Evolutionary conservation across 352 stramenopile species (phyloP).

Genomic region (Phytophthora cactorum): DNA sequence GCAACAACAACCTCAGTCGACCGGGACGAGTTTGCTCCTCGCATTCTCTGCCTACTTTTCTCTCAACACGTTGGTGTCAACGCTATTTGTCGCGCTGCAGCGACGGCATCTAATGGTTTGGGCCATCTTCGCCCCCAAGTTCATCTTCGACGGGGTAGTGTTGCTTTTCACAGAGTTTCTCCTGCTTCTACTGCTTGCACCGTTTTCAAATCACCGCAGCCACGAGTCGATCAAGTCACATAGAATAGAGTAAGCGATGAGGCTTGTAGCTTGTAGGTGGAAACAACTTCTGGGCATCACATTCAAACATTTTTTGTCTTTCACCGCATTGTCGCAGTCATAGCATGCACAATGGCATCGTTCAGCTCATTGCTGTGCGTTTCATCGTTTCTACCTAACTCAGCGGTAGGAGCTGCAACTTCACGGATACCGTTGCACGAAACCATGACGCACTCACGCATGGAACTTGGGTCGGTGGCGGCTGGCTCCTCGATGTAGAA

Average conservation of each 20-base stretch:
- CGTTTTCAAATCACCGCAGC: constrained; percentile 20
- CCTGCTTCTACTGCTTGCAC: constrained; percentile 44
- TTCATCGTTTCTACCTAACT: constrained; percentile 28
- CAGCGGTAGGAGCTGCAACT: constrained; percentile 24
- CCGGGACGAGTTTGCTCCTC: constrained; percentile 15
- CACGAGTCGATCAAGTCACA: constrained; percentile 5
- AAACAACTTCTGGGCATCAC: neutral
- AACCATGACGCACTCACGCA: constrained; percentile 57
- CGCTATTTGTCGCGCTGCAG: constrained; percentile 84
- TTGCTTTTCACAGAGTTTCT: constrained; percentile 62
- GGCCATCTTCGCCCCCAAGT: constrained; percentile 93
- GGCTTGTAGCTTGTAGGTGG: neutral
- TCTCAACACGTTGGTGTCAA: constrained; percentile 73
- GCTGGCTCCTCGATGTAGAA: constrained; percentile 68
- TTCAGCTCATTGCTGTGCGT: constrained; percentile 46
- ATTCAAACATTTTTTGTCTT: constrained; percentile 4
- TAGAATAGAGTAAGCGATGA: constrained; percentile 23
- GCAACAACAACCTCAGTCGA: neutral
- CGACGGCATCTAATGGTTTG: constrained; percentile 93
- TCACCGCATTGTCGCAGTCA: constrained; percentile 37
- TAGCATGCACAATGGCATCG: constrained; percentile 57
- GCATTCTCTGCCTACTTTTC: constrained; percentile 55
- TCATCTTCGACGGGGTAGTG: constrained; percentile 83
- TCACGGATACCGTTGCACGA: constrained; percentile 66
- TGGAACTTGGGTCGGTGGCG: constrained; percentile 38